Evolutionary conservation across 1,139 yeast species (phyloP).

Genomic region (Debaryomyces robertsiae): DNA sequence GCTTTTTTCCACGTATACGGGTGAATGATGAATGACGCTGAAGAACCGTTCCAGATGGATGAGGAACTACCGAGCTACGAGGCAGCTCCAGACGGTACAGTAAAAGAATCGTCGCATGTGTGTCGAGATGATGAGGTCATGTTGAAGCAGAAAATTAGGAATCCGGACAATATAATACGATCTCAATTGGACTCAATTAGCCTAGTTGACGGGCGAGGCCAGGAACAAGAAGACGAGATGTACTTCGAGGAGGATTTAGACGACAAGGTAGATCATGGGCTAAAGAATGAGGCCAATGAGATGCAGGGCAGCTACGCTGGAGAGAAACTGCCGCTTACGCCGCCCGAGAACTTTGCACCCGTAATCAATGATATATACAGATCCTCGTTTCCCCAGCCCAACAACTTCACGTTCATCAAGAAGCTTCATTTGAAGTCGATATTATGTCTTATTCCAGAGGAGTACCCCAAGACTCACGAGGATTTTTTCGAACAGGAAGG

Average conservation of each 20-base stretch:
- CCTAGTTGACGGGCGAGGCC: slow-evolving; percentile 26
- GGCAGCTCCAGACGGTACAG: too few species aligned
- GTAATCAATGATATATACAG: slow-evolving; percentile 82
- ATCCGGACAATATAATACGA: slow-evolving; percentile 38
- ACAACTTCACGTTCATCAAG: slow-evolving; percentile 71
- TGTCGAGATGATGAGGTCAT: slow-evolving; percentile 15
- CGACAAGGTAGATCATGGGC: slow-evolving; percentile 39
- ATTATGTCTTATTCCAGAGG: slow-evolving; percentile 86
- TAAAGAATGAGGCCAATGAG: slow-evolving; percentile 25
- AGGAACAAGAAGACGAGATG: slow-evolving; percentile 22
- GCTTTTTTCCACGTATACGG: too few species aligned
- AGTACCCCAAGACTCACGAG: slow-evolving; percentile 76
- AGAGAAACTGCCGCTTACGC: slow-evolving; percentile 36
- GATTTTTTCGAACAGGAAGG: slow-evolving; percentile 62
- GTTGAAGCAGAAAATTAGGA: slow-evolving; percentile 16
- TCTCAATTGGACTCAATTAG: slow-evolving; percentile 32
- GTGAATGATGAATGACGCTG: slow-evolving; percentile 17
- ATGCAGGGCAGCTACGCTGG: slow-evolving; percentile 18
- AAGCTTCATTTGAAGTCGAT: slow-evolving; percentile 69
- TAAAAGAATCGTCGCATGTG: background rate
- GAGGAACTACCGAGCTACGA: slow-evolving; percentile 31
- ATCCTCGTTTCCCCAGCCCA: slow-evolving; percentile 85
- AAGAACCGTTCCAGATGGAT: slow-evolving; percentile 52
- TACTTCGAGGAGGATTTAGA: slow-evolving; percentile 48
- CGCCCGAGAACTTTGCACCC: slow-evolving; percentile 93